phyloP scores from a whole-genome alignment of 306 rosid species.

The Cajanus cajan region DNA sequence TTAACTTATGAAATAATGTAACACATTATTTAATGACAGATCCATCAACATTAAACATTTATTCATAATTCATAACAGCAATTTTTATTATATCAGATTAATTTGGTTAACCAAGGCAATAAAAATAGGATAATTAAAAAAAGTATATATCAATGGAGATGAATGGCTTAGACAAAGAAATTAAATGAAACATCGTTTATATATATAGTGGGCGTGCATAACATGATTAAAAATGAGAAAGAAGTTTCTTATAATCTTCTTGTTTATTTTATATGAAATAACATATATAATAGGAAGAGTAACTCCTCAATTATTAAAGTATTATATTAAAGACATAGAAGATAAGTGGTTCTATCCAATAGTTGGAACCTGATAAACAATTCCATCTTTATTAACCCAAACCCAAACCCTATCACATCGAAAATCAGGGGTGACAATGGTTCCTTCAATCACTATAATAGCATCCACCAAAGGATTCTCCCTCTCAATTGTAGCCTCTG shows the following conservation, averaged over 20 bases:
- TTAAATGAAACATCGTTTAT: no score
- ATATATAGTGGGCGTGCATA: no score
- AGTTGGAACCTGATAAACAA: not conserved
- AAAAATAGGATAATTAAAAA: no score
- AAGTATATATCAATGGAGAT: no score
- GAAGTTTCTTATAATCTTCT: not conserved
- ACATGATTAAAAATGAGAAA: not conserved
- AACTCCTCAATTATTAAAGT: constrained; percentile 1
- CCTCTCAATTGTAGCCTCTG: constrained; percentile 42
- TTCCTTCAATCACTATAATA: constrained; percentile 26
- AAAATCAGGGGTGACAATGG: not conserved
- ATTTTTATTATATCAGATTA: no score
- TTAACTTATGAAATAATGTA: no score
- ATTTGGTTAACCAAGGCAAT: no score
- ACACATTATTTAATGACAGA: no score
- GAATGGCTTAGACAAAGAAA: no score
- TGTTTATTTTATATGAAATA: not conserved
- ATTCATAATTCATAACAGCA: no score
- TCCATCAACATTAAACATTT: no score
- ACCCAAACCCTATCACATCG: constrained; percentile 53
- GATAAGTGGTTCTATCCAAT: constrained; percentile 20
- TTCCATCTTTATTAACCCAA: constrained; percentile 35
- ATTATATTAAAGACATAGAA: not conserved
- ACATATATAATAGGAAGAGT: not conserved
- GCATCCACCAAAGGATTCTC: constrained; percentile 48